A percentile compares a stretch with the other conserved stretches of the same genome.
These are phyloP conservation scores for Aspergillus cristatus DNA, from an alignment of 495 filamentous ascomycete genomes.

Conservation along the genomic window DNA sequence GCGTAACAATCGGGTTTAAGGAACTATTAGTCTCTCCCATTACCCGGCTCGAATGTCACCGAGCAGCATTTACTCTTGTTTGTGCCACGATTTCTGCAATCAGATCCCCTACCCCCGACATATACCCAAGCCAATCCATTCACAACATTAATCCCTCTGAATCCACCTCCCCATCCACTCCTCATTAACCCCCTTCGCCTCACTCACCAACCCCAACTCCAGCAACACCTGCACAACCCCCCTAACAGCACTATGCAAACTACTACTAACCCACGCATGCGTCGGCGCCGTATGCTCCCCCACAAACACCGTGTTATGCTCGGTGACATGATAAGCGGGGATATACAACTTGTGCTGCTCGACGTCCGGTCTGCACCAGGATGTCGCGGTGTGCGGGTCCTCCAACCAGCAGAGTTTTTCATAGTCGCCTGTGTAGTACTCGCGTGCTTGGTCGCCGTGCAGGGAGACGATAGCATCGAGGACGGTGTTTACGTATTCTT, in stretches of 20 bases:
- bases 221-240: conserved; percentile 54
- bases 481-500: conserved; percentile 45
- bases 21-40: too few species aligned
- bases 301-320: conserved; percentile 54
- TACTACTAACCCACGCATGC: conserved; percentile 58
- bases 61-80: too few species aligned
- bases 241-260: conserved; percentile 51
- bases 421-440: conserved; percentile 49
- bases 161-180: conserved; percentile 62
- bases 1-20: too few species aligned
- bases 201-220: conserved; percentile 58
- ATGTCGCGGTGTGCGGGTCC: conserved; percentile 38
- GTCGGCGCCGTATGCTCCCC: conserved; percentile 62
- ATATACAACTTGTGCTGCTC: conserved; percentile 56
- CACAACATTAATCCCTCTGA: too few species aligned
- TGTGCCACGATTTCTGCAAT: too few species aligned
- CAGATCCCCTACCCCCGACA: too few species aligned
- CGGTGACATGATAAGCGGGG: conserved; percentile 56
- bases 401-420: conserved; percentile 49
- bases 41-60: too few species aligned
- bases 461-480: conserved; percentile 48
- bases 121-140: too few species aligned
- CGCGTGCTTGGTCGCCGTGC: conserved; percentile 43
- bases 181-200: conserved; percentile 51
- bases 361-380: conserved; percentile 45